A percentile compares a stretch with the other conserved stretches of the same genome.
phyloP scores from a whole-genome alignment of 208 protist genomes.

The Phytomonas sp. region DNA sequence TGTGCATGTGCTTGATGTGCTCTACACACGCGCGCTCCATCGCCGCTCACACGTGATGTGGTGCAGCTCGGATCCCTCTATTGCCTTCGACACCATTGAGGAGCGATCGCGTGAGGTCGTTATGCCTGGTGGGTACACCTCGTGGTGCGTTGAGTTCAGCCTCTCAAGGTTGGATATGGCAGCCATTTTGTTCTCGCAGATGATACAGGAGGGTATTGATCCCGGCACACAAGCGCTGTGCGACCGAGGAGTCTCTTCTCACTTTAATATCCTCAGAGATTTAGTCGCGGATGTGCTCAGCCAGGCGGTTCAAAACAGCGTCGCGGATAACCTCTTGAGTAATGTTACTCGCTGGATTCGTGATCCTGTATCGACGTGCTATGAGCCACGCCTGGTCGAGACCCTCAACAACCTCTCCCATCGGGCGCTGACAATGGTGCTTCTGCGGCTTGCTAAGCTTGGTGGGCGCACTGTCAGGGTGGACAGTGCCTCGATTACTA shows the following conservation, averaged over 20 bases:
- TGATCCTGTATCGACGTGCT: conserved; percentile 63
- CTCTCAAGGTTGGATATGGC: conserved; percentile 83
- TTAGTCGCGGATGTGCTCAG: conserved; percentile 76
- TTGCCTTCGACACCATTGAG: conserved; percentile 72
- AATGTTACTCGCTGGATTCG: conserved; percentile 84
- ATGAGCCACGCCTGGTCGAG: conserved; percentile 80
- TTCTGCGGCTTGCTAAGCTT: conserved; percentile 78
- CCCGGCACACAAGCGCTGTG: conserved; percentile 57
- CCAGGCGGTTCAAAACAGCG: conserved; percentile 48
- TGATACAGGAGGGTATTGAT: conserved; percentile 84
- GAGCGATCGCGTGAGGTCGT: conserved; percentile 71
- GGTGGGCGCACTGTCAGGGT: conserved; percentile 80
- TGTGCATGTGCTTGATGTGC: conserved; percentile 76
- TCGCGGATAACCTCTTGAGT: conserved; percentile 61
- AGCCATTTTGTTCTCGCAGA: conserved; percentile 81
- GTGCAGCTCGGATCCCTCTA: conserved; percentile 50
- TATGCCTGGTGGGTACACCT: conserved; percentile 68
- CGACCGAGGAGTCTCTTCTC: conserved; percentile 73
- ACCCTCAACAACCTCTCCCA: conserved; percentile 66
- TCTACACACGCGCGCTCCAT: conserved; percentile 74
- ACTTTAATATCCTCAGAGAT: conserved; percentile 88
- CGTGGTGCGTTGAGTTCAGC: conserved; percentile 82
- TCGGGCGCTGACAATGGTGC: conserved; percentile 64
- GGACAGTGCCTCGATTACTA: conserved; percentile 52
- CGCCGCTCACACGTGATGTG: conserved; percentile 70